Conservation (phyloP, 805 yeast genomes). For the Tetrapisispora namnaoensis region DNA sequence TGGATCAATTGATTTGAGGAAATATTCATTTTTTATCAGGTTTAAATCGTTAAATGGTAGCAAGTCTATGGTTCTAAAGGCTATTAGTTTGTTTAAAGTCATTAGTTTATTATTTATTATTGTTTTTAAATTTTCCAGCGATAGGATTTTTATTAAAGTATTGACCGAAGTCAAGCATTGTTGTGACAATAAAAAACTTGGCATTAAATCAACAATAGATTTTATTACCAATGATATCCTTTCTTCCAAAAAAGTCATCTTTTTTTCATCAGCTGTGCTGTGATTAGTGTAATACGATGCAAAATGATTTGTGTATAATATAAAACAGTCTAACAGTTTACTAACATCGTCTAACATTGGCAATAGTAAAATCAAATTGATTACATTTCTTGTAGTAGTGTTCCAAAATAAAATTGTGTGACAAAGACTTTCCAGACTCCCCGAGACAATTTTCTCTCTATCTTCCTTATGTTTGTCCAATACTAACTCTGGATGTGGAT, state of each 20-base stretch:
- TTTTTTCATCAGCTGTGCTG: constrained; percentile 27
- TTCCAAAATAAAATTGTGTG: constrained; percentile 53
- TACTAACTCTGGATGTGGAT: constrained; percentile 55
- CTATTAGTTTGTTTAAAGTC: not conserved
- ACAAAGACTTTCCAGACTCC: constrained; percentile 62
- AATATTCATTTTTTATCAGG: constrained; percentile 31
- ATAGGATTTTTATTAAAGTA: not conserved
- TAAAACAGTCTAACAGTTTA: constrained; percentile 36
- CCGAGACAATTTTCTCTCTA: constrained; percentile 37
- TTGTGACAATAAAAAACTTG: constrained; percentile 61
- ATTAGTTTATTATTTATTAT: not conserved
- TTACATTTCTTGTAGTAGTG: constrained; percentile 7
- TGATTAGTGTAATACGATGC: constrained; percentile 7
- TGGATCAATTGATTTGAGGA: constrained; percentile 43
- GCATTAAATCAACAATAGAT: constrained; percentile 48
- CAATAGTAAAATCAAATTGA: constrained; percentile 39
- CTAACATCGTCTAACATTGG: constrained; percentile 46
- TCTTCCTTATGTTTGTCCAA: constrained; percentile 39
- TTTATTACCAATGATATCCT: constrained; percentile 46
- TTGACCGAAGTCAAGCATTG: constrained; percentile 38
- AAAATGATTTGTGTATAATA: constrained; percentile 29
- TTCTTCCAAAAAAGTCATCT: constrained; percentile 11
- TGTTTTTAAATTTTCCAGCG: not conserved
- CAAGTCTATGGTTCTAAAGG: not conserved
- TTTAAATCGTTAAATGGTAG: not conserved